These are phyloP conservation scores for Macrocybe gigantea DNA, from an alignment of 768 basidiomycete species.

Conservation along the genomic window DNA sequence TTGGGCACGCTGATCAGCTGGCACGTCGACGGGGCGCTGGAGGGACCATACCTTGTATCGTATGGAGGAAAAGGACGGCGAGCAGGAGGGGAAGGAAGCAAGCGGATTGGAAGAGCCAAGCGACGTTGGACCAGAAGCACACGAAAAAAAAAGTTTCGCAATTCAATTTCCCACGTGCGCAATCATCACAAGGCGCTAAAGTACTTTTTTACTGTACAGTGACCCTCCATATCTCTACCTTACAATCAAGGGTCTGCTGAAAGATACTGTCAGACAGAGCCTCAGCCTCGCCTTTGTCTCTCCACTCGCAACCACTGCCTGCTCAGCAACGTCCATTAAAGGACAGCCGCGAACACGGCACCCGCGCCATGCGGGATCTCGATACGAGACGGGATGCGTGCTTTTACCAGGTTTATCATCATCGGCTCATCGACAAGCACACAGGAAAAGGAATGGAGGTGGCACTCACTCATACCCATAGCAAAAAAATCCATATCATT, in stretches of 20 bases:
- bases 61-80: no score
- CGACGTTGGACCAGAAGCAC: no score
- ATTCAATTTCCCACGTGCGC: no score
- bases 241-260: not conserved
- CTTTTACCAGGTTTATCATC: constrained; percentile 91
- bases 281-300: constrained; percentile 92
- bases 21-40: no score
- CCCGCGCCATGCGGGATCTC: no score
- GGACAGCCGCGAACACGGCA: not conserved
- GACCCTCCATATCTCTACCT: no score
- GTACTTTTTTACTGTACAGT: not conserved
- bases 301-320: constrained; percentile 59
- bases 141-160: no score
- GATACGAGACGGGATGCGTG: constrained; percentile 55
- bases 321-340: constrained; percentile 16
- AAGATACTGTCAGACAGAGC: constrained; percentile 8
- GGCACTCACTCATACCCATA: constrained; percentile 6
- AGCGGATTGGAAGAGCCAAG: no score
- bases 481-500: not conserved
- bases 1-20: no score
- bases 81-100: no score
- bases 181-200: no score
- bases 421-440: constrained; percentile 33
- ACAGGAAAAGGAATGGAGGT: constrained; percentile 13
- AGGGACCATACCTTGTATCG: no score